Percentiles rank a stretch among this genome's conserved stretches.
phyloP scores from a whole-genome alignment of 768 basidiomycete species.

The Trametes cinnabarina region DNA sequence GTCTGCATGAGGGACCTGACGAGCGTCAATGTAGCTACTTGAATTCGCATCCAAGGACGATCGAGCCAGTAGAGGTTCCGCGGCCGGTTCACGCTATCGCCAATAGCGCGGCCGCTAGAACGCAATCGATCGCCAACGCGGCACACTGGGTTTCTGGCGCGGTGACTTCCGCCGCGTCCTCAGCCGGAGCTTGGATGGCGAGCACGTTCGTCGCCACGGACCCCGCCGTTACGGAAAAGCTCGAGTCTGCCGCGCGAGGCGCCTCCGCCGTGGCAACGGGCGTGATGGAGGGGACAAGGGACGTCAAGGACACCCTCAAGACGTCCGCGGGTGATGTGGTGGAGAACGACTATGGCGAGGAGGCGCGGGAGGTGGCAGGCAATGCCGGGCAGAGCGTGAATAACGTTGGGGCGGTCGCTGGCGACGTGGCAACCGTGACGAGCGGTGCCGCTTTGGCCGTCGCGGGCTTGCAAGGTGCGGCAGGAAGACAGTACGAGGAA shows the following conservation, averaged over 20 bases:
- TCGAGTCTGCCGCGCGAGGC: conserved; percentile 11
- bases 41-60: conserved; percentile 15
- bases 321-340: conserved; percentile 21
- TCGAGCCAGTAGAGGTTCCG: conserved; percentile 13
- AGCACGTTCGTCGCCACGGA: conserved; percentile 18
- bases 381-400: conserved; percentile 18
- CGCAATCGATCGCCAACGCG: conserved; percentile 16
- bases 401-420: conserved; percentile 19
- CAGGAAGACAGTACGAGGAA: conserved; percentile 16
- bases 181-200: conserved; percentile 26
- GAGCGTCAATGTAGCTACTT: no score
- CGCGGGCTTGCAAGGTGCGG: conserved; percentile 23
- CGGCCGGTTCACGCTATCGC: conserved; percentile 15
- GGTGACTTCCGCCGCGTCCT: conserved; percentile 22
- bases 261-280: conserved; percentile 8
- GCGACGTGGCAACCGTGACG: conserved; percentile 16
- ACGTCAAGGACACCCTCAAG: conserved; percentile 17
- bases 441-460: conserved; percentile 18
- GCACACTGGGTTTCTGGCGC: conserved; percentile 15
- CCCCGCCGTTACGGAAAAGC: conserved; percentile 11
- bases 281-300: conserved; percentile 10
- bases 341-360: conserved; percentile 23
- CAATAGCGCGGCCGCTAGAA: conserved; percentile 9
- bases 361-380: conserved; percentile 21
- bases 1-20: no score